phyloP scores from a whole-genome alignment of 768 basidiomycete species.

The Lentinus tigrinus region DNA sequence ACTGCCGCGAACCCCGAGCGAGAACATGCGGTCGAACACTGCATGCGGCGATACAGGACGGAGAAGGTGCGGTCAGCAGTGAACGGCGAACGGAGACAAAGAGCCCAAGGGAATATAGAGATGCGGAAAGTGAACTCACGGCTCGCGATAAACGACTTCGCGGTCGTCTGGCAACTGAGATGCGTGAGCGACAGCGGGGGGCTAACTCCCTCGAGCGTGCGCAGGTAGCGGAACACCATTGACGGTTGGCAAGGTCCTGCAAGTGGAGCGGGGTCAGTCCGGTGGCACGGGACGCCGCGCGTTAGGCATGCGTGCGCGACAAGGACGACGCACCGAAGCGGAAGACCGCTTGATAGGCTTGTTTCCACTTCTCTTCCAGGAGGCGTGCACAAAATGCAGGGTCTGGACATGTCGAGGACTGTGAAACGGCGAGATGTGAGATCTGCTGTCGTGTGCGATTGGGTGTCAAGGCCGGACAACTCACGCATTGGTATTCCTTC shows the following conservation, averaged over 20 bases:
- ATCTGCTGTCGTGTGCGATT: neutral
- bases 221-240: constrained; percentile 90
- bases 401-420: constrained; percentile 88
- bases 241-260: constrained; percentile 83
- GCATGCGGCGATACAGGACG: neutral
- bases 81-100: neutral
- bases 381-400: constrained; percentile 72
- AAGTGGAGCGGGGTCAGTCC: neutral
- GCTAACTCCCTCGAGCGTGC: constrained; percentile 87
- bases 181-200: constrained; percentile 86
- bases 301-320: neutral
- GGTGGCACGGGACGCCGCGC: no score
- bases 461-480: constrained; percentile 26
- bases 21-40: constrained; percentile 93
- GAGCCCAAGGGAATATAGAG: neutral
- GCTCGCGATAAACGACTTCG: constrained; percentile 85
- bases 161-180: constrained; percentile 84
- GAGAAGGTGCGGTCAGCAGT: neutral
- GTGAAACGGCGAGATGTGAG: neutral
- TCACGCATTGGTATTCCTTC: constrained; percentile 94
- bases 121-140: constrained; percentile 43
- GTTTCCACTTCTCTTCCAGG: constrained; percentile 91
- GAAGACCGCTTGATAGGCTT: constrained; percentile 83
- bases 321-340: constrained; percentile 61
- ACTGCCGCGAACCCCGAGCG: constrained; percentile 75